These are phyloP conservation scores for Fomitopsis betulina DNA, from an alignment of 1,284 basidiomycete species.

Conservation along the genomic window DNA sequence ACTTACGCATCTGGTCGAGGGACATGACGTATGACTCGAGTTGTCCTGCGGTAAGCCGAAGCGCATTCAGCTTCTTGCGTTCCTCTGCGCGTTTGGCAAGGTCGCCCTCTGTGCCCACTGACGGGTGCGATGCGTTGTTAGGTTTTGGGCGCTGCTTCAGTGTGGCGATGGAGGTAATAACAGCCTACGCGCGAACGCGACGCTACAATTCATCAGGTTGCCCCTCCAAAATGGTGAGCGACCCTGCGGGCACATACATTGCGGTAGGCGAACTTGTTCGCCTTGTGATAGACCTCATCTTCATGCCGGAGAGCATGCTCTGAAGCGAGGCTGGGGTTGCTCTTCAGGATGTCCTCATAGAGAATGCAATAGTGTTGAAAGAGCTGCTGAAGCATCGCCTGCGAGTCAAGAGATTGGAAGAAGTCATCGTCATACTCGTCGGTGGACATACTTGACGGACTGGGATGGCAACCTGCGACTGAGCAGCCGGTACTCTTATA, in stretches of 20 bases:
- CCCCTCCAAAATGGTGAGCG: not conserved
- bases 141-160: slow-evolving; percentile 71
- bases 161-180: slow-evolving; percentile 67
- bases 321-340: slow-evolving; percentile 54
- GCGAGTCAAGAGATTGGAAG: not conserved
- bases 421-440: not conserved
- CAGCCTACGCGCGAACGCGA: slow-evolving; percentile 41
- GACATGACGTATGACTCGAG: slow-evolving; percentile 61
- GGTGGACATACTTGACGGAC: slow-evolving; percentile 56
- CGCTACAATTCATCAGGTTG: slow-evolving; percentile 3
- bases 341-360: slow-evolving; percentile 48
- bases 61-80: slow-evolving; percentile 50
- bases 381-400: slow-evolving; percentile 70
- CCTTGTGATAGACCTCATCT: slow-evolving; percentile 66
- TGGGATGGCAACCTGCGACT: slow-evolving; percentile 60
- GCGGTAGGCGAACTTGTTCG: slow-evolving; percentile 74
- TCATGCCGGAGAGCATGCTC: slow-evolving; percentile 79
- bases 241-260: slow-evolving; percentile 45
- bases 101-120: slow-evolving; percentile 78
- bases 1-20: slow-evolving; percentile 53
- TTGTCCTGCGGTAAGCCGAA: slow-evolving; percentile 50
- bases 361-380: slow-evolving; percentile 67
- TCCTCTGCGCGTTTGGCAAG: slow-evolving; percentile 54
- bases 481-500: slow-evolving; percentile 57
- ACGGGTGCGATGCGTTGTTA: slow-evolving; percentile 57